phyloP scores from a whole-genome alignment of 116 monocot species.

The Papilionanthe hybrid region DNA sequence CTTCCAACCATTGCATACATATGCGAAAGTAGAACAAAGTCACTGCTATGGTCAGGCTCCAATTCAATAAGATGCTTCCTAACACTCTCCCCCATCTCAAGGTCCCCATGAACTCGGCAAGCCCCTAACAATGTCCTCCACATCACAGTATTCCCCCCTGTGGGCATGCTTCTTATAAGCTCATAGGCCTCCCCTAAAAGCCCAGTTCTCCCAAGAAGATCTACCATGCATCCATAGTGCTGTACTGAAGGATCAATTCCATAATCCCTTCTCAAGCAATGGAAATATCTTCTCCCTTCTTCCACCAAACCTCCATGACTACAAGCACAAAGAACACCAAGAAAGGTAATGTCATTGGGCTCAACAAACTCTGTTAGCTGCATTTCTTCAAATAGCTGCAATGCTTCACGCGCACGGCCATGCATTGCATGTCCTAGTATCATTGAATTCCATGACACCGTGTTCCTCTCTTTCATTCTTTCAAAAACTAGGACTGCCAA shows the following conservation, averaged over 20 bases:
- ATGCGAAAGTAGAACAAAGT: conserved; percentile 42
- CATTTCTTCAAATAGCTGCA: conserved; percentile 36
- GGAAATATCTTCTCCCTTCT: conserved; percentile 36
- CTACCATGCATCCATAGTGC: conserved; percentile 56
- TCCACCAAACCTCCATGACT: conserved; percentile 39
- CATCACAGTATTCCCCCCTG: conserved; percentile 41
- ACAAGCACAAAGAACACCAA: conserved; percentile 44
- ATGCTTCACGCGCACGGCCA: conserved; percentile 22
- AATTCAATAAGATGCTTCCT: conserved; percentile 29
- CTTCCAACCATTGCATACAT: conserved; percentile 32
- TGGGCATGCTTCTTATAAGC: conserved; percentile 39
- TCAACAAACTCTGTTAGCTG: conserved; percentile 8
- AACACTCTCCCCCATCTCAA: conserved; percentile 34
- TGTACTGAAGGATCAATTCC: conserved; percentile 30
- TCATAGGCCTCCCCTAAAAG: conserved; percentile 40
- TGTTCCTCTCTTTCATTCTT: conserved; percentile 35
- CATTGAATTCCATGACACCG: conserved; percentile 51
- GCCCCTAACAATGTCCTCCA: conserved; percentile 60
- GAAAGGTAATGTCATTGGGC: conserved; percentile 48
- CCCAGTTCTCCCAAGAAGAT: conserved; percentile 54
- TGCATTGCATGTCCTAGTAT: conserved; percentile 53
- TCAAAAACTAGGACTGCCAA: conserved; percentile 22
- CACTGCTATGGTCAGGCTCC: conserved; percentile 53
- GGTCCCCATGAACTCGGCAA: conserved; percentile 42
- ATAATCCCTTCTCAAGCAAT: conserved; percentile 32